phyloP scores from a whole-genome alignment of 2,329 filamentous ascomycete genomes.

The Diaporthe ilicicola region DNA sequence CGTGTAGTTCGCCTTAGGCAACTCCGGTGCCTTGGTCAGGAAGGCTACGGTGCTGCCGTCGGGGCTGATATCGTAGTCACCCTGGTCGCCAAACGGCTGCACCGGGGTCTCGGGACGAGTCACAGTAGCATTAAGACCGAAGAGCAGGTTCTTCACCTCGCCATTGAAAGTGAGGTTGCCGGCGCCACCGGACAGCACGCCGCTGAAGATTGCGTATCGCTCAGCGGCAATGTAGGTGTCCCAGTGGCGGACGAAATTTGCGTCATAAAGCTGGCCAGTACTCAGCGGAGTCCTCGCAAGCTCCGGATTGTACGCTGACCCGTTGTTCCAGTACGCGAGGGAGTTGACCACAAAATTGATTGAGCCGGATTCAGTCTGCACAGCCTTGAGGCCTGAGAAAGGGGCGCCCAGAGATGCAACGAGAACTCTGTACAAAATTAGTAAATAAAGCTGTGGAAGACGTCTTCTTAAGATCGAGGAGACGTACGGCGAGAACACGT shows the following conservation, averaged over 20 bases:
- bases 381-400: constrained; percentile 49
- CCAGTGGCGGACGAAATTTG: constrained; percentile 68
- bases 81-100: constrained; percentile 57
- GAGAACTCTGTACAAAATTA: constrained; percentile 37
- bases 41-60: constrained; percentile 58
- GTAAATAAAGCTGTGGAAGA: not conserved
- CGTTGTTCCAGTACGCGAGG: constrained; percentile 61
- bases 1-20: constrained; percentile 64
- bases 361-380: constrained; percentile 41
- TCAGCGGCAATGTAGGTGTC: constrained; percentile 63
- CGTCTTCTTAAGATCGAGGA: not conserved
- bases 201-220: constrained; percentile 68
- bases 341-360: constrained; percentile 55
- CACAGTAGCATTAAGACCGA: constrained; percentile 43
- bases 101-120: constrained; percentile 54
- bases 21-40: constrained; percentile 62
- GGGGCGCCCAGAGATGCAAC: constrained; percentile 48
- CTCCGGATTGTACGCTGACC: constrained; percentile 64
- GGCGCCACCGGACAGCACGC: constrained; percentile 50
- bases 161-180: constrained; percentile 42
- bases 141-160: constrained; percentile 46
- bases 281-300: constrained; percentile 55
- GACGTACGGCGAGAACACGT: constrained; percentile 30
- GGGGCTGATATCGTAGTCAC: constrained; percentile 66
- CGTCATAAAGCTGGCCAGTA: constrained; percentile 63